phyloP scores from a whole-genome alignment of 257 asterid species.

The Nicotiana paniculata region DNA sequence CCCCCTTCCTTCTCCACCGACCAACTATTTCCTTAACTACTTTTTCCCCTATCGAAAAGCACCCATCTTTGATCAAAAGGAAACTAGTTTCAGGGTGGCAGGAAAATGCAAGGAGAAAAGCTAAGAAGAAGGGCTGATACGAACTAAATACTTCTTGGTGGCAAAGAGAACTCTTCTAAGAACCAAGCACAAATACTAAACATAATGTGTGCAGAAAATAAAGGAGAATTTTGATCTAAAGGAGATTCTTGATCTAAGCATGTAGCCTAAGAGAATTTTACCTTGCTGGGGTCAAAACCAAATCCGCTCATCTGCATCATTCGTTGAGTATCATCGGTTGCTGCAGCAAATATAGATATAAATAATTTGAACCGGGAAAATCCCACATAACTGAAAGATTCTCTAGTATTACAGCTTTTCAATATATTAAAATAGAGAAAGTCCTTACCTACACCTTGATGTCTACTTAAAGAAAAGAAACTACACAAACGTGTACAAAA shows the following conservation, averaged over 20 bases:
- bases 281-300: slow-evolving; percentile 84
- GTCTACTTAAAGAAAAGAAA: not conserved
- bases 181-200: not conserved
- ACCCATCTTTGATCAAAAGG: not conserved
- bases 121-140: not conserved
- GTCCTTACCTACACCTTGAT: not conserved
- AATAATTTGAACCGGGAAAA: not conserved
- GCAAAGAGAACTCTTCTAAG: not conserved
- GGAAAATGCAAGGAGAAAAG: not conserved
- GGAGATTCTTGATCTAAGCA: not conserved
- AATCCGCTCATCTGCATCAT: slow-evolving; percentile 99
- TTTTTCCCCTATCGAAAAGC: too few species aligned
- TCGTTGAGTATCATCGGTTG: slow-evolving; percentile 86
- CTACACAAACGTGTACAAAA: not conserved
- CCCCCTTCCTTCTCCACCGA: not conserved
- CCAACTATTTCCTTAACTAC: not conserved
- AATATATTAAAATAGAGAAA: not conserved
- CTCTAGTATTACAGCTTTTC: not conserved
- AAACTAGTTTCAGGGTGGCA: not conserved
- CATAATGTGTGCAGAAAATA: not conserved
- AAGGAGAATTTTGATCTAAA: not conserved
- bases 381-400: not conserved
- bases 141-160: not conserved
- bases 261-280: slow-evolving; percentile 15
- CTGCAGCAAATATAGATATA: slow-evolving; percentile 32